These are phyloP conservation scores for Penicillium longicatenatum DNA, from an alignment of 495 filamentous ascomycete species.

Conservation along the genomic window DNA sequence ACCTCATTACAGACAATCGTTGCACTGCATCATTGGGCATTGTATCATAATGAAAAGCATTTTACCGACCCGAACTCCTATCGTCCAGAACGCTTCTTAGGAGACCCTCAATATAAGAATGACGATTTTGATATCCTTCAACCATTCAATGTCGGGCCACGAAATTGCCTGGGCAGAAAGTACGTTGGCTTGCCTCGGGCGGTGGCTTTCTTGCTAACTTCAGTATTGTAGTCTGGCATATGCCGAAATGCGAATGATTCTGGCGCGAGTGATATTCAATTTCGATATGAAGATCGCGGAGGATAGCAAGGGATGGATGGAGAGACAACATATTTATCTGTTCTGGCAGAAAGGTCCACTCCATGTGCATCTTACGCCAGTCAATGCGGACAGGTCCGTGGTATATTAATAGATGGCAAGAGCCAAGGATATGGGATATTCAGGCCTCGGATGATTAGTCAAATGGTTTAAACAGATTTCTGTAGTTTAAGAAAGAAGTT, in stretches of 20 bases:
- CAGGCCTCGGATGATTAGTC: too few species aligned
- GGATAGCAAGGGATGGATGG: constrained; percentile 5
- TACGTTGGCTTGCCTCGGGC: constrained; percentile 21
- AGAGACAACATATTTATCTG: constrained; percentile 5
- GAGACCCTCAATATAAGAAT: background rate
- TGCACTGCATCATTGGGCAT: constrained; percentile 5
- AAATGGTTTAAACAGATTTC: too few species aligned
- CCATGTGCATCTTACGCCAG: constrained; percentile 2
- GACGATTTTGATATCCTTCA: constrained; percentile 31
- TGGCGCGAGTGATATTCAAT: constrained; percentile 52
- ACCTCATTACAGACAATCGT: background rate
- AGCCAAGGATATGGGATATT: too few species aligned
- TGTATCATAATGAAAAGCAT: constrained; percentile 6
- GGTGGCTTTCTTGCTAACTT: background rate
- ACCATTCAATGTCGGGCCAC: constrained; percentile 45
- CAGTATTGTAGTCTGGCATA: constrained; percentile 47
- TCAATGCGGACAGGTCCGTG: background rate
- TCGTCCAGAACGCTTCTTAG: constrained; percentile 5
- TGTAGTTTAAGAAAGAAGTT: too few species aligned
- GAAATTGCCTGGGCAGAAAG: constrained; percentile 47
- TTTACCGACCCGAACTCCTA: constrained; percentile 2
- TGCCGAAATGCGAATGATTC: constrained; percentile 55
- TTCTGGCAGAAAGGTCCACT: constrained; percentile 9
- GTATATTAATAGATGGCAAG: too few species aligned
- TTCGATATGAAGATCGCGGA: constrained; percentile 49